A percentile compares a stretch with the other conserved stretches of the same genome.
These are phyloP conservation scores for Trichophyton benhamiae DNA, from an alignment of 2,329 filamentous ascomycete species.

Conservation along the genomic window DNA sequence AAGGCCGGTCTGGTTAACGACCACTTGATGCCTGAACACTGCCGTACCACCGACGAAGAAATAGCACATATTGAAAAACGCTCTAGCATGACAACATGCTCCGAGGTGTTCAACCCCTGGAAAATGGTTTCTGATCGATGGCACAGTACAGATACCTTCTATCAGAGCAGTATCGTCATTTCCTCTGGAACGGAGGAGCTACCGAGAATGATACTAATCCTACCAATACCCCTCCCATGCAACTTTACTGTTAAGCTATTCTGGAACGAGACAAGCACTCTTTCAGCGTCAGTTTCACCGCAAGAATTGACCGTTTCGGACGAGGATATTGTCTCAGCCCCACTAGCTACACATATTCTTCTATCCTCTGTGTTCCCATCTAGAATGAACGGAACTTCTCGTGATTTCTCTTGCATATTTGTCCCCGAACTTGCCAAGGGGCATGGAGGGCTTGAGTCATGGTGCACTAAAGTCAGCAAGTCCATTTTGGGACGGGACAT, in stretches of 20 bases:
- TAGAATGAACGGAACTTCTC: constrained; percentile 11
- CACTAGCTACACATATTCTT: constrained; percentile 14
- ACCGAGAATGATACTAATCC: constrained; percentile 15
- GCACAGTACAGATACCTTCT: constrained; percentile 12
- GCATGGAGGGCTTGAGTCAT: constrained; percentile 10
- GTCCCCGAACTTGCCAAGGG: constrained; percentile 11
- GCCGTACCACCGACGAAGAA: constrained; percentile 28
- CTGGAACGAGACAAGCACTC: constrained; percentile 20
- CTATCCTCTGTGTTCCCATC: constrained; percentile 15
- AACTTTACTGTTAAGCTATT: constrained; percentile 19
- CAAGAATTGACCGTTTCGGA: constrained; percentile 2
- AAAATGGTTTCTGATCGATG: constrained; percentile 22
- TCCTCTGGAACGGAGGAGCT: constrained; percentile 7
- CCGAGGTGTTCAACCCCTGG: constrained; percentile 29
- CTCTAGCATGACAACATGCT: constrained; percentile 20
- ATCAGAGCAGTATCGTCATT: constrained; percentile 16
- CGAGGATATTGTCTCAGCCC: constrained; percentile 8
- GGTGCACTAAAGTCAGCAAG: constrained; percentile 15
- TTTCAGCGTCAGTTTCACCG: constrained; percentile 14
- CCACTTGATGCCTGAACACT: constrained; percentile 52
- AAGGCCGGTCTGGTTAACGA: constrained; percentile 61
- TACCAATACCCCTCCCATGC: constrained; percentile 17
- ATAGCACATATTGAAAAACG: constrained; percentile 23
- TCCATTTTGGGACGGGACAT: constrained; percentile 7
- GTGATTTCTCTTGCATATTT: constrained; percentile 18